These are phyloP conservation scores for Lactarius pseudohatsudake DNA, from an alignment of 768 basidiomycete species.

Conservation along the genomic window DNA sequence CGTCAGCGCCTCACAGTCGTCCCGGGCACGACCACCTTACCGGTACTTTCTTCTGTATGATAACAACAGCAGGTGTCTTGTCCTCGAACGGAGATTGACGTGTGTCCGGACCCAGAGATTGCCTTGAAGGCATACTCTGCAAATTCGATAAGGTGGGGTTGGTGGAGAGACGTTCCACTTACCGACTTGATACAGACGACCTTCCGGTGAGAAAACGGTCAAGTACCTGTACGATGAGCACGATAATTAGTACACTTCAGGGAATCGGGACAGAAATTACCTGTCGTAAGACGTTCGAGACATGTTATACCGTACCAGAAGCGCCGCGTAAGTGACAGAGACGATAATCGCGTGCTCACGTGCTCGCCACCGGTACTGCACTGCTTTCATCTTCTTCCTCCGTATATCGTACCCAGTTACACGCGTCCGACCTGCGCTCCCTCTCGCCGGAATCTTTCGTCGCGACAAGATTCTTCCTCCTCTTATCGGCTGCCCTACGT, in stretches of 20 bases:
- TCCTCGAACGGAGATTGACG: slow-evolving; percentile 88
- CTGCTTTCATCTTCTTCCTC: neutral
- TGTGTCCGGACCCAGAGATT: slow-evolving; percentile 95
- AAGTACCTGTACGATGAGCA: slow-evolving; percentile 62
- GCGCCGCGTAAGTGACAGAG: neutral
- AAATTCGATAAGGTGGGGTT: neutral
- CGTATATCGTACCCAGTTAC: slow-evolving; percentile 46
- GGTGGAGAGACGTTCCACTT: slow-evolving; percentile 34
- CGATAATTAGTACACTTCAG: neutral
- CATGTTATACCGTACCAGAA: slow-evolving; percentile 52
- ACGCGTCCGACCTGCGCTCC: slow-evolving; percentile 70
- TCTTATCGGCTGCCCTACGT: slow-evolving; percentile 65
- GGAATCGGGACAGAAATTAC: slow-evolving; percentile 37
- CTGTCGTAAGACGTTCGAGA: slow-evolving; percentile 94
- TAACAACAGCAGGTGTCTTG: slow-evolving; percentile 94
- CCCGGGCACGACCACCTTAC: slow-evolving; percentile 42
- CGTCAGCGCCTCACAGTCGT: slow-evolving; percentile 5
- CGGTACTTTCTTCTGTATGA: slow-evolving; percentile 98
- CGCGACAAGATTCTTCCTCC: slow-evolving; percentile 48
- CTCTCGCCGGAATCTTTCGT: slow-evolving; percentile 55
- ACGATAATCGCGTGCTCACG: too few species aligned
- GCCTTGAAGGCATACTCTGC: slow-evolving; percentile 99
- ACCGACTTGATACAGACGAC: slow-evolving; percentile 98
- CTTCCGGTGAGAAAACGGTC: slow-evolving; percentile 97
- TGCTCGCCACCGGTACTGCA: too few species aligned